These are phyloP conservation scores for Paracoccidioides lutzii DNA, from an alignment of 2,329 filamentous ascomycete species.

Conservation along the genomic window DNA sequence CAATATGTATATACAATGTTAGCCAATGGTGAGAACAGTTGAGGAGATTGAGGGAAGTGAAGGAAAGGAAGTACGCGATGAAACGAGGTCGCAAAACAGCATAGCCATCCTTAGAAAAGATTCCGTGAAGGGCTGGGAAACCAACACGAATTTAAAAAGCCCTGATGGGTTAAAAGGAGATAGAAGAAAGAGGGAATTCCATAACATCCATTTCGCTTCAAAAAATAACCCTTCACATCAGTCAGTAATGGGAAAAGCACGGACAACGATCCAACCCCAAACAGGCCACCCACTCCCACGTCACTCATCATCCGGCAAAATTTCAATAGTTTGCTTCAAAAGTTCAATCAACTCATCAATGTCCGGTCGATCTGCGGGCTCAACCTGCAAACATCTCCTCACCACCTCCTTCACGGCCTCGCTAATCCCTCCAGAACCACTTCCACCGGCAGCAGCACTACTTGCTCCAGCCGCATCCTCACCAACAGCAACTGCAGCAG, in stretches of 20 bases:
- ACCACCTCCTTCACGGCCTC: constrained; percentile 80
- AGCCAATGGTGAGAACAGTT: no score
- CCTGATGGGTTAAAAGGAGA: no score
- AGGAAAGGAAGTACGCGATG: no score
- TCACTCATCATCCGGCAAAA: constrained; percentile 8
- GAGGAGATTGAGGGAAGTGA: no score
- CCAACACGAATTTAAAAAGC: no score
- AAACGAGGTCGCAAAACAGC: no score
- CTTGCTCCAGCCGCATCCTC: constrained; percentile 17
- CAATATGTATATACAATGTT: no score
- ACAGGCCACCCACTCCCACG: not conserved
- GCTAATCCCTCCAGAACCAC: constrained; percentile 43
- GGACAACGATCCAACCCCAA: not conserved
- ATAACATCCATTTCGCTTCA: no score
- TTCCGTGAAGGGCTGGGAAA: no score
- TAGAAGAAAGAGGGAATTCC: no score
- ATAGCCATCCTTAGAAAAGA: no score
- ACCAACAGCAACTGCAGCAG: constrained; percentile 16
- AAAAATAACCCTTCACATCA: no score
- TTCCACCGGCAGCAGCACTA: constrained; percentile 17
- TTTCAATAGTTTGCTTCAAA: constrained; percentile 58
- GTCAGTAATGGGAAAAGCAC: not conserved
- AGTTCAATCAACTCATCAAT: constrained; percentile 70
- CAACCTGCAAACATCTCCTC: constrained; percentile 69
- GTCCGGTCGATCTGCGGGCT: constrained; percentile 76